phyloP scores from a whole-genome alignment of 371 early-diverging fungal species.

The Saksenaea oblongispora region DNA sequence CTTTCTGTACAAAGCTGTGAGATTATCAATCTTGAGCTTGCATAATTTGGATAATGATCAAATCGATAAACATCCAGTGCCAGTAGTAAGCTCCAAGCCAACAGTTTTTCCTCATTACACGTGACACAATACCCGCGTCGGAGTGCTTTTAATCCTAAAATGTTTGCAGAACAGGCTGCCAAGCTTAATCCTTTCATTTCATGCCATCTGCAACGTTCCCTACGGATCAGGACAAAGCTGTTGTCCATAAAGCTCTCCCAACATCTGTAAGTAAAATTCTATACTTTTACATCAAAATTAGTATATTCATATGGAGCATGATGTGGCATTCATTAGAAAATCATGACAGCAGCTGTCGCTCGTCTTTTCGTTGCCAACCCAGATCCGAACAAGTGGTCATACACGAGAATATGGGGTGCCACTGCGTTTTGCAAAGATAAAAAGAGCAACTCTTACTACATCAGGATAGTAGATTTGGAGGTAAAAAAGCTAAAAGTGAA shows the following conservation, averaged over 20 bases:
- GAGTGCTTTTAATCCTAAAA: background rate
- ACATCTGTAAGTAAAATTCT: slow-evolving; percentile 31
- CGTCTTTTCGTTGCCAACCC: slow-evolving; percentile 83
- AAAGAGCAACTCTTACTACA: slow-evolving; percentile 61
- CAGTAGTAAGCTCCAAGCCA: too few species aligned
- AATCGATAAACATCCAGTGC: too few species aligned
- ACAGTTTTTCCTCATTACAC: too few species aligned
- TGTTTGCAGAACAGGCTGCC: background rate
- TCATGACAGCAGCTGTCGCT: slow-evolving; percentile 80
- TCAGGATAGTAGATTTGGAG: slow-evolving; percentile 78
- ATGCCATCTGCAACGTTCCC: slow-evolving; percentile 27
- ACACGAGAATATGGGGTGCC: slow-evolving; percentile 78
- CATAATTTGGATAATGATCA: too few species aligned
- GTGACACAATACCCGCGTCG: background rate
- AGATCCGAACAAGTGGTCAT: slow-evolving; percentile 69
- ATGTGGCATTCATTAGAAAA: slow-evolving; percentile 57
- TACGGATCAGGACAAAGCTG: slow-evolving; percentile 38
- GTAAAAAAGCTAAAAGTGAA: slow-evolving; percentile 36
- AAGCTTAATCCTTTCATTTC: slow-evolving; percentile 1
- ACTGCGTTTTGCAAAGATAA: slow-evolving; percentile 70
- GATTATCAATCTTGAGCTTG: too few species aligned
- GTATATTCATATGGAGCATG: background rate
- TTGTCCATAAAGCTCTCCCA: slow-evolving; percentile 39
- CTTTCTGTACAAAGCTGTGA: too few species aligned
- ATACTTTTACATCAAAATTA: background rate